A percentile compares a stretch with the other conserved stretches of the same genome.
These are phyloP conservation scores for Coemansia sp. DNA, from an alignment of 371 early-diverging fungal species.

Conservation along the genomic window DNA sequence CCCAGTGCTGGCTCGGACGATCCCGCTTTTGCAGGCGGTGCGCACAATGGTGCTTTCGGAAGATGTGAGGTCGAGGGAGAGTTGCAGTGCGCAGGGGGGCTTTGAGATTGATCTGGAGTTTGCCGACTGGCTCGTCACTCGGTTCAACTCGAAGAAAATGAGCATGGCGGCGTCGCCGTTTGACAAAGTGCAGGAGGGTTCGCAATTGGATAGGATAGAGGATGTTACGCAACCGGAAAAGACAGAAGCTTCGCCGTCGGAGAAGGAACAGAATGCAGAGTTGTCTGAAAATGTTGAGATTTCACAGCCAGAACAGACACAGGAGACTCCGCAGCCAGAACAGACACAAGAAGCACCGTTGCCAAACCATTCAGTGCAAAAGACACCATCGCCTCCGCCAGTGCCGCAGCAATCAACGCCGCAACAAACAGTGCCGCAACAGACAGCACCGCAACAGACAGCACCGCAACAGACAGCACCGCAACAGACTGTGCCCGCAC, in stretches of 20 bases:
- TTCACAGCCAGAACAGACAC: not conserved
- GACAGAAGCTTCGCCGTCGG: not conserved
- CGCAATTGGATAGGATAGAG: not conserved
- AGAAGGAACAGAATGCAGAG: not conserved
- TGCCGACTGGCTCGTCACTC: constrained; percentile 44
- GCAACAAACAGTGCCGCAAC: not conserved
- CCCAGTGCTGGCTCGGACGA: constrained; percentile 39
- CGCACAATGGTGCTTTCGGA: constrained; percentile 38
- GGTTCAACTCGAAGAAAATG: constrained; percentile 33
- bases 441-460: not conserved
- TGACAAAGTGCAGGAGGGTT: constrained; percentile 10
- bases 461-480: not conserved
- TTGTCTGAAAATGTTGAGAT: not conserved
- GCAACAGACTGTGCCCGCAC: not conserved
- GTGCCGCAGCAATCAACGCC: not conserved
- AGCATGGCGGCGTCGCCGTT: constrained; percentile 23
- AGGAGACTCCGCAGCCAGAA: not conserved
- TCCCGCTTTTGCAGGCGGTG: constrained; percentile 38
- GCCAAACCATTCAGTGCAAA: not conserved
- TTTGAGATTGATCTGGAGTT: constrained; percentile 40
- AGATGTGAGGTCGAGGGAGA: constrained; percentile 43
- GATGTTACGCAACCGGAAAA: not conserved
- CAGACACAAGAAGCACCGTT: not conserved
- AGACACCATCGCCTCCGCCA: not conserved
- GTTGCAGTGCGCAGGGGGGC: constrained; percentile 36